phyloP scores from a whole-genome alignment of 257 asterid species.

The Cynanchum wilfordii region DNA sequence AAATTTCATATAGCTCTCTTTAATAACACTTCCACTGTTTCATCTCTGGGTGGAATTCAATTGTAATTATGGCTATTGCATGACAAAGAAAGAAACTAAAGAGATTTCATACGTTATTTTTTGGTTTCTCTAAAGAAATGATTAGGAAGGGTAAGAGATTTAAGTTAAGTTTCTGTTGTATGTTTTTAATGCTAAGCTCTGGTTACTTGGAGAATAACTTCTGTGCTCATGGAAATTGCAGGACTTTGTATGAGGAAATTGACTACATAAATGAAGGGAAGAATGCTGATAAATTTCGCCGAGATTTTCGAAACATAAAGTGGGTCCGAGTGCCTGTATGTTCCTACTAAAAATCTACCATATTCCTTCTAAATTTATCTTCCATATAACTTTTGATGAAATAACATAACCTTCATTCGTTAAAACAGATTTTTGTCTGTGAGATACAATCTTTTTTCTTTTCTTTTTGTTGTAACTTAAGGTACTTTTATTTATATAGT shows the following conservation, averaged over 20 bases:
- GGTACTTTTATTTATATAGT: background rate
- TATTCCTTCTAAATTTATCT: background rate
- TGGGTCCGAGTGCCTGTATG: constrained; percentile 99
- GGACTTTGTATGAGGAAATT: constrained; percentile 94
- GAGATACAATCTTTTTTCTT: background rate
- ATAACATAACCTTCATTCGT: background rate
- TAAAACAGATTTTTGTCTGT: background rate
- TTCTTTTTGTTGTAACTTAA: background rate
- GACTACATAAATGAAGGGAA: constrained; percentile 95
- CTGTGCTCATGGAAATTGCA: constrained; percentile 27
- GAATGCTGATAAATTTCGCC: constrained; percentile 93
- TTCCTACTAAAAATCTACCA: constrained; percentile 28
- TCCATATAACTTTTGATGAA: background rate
- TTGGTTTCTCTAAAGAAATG: background rate
- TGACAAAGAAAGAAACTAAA: background rate
- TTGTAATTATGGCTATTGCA: background rate
- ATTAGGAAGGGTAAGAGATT: background rate
- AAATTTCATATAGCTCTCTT: background rate
- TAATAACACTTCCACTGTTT: background rate
- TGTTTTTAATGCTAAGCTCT: background rate
- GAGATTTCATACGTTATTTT: background rate
- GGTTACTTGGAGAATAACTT: background rate
- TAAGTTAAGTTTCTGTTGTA: background rate
- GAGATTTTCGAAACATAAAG: constrained; percentile 92
- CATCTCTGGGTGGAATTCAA: background rate